Base-by-base conservation (phyloP, 2,329 filamentous ascomycete genomes). In the Hymenoscyphus fraxineus region DNA sequence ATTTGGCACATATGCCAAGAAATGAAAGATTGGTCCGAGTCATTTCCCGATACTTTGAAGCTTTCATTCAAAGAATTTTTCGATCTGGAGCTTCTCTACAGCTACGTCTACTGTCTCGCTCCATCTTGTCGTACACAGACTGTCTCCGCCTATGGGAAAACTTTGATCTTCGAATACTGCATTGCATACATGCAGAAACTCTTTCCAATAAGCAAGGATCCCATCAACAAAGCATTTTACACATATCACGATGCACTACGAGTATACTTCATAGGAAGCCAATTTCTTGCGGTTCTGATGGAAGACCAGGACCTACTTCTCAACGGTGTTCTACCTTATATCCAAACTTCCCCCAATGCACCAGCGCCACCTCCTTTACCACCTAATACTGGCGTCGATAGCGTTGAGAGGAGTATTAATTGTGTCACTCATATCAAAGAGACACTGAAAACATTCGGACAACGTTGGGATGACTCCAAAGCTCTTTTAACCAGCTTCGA, bases 221-320 rank as follows among this genome's bases (percentile, higher is more conserved):
- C 83, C 3, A 77, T 80, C 39, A 83, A 87, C 66, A 82, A 84
- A 16, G 85, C 88, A 4, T 89, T 94, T 60, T 86, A 95, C 72
- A 94, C 91, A 0, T 97, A 93, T 71, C 89, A 96, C 73, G 94
- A 97, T 74, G 91, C 93, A 1, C 83, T 96, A 72, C 87, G 93
- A 61, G 88, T 92, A 1, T 95, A 91, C 73, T 96, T 89, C 71
- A 86, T 89, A 78, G 86, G 83, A 15, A 85, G 81, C 65, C 87
- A 89, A 70, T 83, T 89, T 64, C 76, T 87, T 16, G 84, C 85
- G 1, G 84, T 88, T 7, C 76, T 89, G n/a, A 79, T 79, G 3
- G 83, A 85, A 66, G 81, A 83, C 1, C 82, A 83, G 61, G 83
- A 88, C 55, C 76, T 84, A 66, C 79, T 88, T 2, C 77, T 88